Evolutionary conservation across 192 early-diverging fungal genomes (phyloP).

Genomic region (Backusella macrospora): DNA sequence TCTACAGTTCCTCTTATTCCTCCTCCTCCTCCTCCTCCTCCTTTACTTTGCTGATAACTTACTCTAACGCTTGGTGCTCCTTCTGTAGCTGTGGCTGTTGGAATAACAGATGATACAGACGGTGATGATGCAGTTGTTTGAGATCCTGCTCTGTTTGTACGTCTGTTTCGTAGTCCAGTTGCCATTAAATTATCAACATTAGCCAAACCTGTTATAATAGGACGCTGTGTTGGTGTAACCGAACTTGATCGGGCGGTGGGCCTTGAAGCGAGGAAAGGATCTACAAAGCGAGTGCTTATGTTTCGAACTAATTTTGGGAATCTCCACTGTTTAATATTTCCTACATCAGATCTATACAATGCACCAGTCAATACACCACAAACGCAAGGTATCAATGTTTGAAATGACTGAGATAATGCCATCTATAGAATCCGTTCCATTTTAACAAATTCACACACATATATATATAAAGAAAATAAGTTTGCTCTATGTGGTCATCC

Average conservation of each 20-base stretch:
- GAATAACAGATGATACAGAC: not conserved
- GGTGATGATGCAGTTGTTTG: not conserved
- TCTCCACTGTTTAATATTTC: slow-evolving; percentile 56
- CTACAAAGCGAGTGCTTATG: slow-evolving; percentile 44
- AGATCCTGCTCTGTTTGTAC: not conserved
- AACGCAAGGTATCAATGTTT: slow-evolving; percentile 45
- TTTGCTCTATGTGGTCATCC: not conserved
- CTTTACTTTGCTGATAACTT: not conserved
- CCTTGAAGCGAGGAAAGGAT: slow-evolving; percentile 52
- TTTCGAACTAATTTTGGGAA: slow-evolving; percentile 44
- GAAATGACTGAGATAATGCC: slow-evolving; percentile 43
- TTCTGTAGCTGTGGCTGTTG: slow-evolving; percentile 6
- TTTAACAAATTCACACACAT: not conserved
- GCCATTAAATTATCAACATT: slow-evolving; percentile 26
- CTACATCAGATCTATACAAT: slow-evolving; percentile 56
- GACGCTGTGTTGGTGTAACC: slow-evolving; percentile 43
- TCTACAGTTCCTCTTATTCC: not conserved
- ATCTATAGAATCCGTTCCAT: slow-evolving; percentile 36
- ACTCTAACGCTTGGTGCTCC: slow-evolving; percentile 22
- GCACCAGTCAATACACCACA: slow-evolving; percentile 56
- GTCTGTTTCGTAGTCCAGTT: slow-evolving; percentile 24
- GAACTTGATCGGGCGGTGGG: slow-evolving; percentile 46
- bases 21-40: not conserved
- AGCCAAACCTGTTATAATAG: slow-evolving; percentile 12
- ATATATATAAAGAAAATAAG: not conserved